Percentiles rank a stretch among this genome's conserved stretches.
phyloP scores from a whole-genome alignment of 208 protist species.

The Trypanosoma avium region DNA sequence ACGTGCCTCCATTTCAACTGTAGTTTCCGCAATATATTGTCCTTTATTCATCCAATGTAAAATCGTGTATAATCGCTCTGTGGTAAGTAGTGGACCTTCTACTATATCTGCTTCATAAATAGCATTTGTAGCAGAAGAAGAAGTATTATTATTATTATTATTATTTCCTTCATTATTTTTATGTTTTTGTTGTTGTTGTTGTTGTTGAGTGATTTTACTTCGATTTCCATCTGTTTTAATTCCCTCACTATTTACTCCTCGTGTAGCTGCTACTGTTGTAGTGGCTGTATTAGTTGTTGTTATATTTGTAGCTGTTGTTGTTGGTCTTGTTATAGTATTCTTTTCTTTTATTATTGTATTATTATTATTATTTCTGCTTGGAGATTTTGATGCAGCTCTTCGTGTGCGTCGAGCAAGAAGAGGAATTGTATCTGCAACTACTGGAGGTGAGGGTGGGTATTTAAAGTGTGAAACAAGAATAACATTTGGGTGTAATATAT shows the following conservation, averaged over 20 bases:
- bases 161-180: not conserved
- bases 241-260: too few relatives aligned
- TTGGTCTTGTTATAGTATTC: not conserved
- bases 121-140: not conserved
- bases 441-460: slow-evolving; percentile 44
- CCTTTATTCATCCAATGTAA: slow-evolving; percentile 56
- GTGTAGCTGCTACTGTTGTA: too few relatives aligned
- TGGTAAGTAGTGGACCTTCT: slow-evolving; percentile 56
- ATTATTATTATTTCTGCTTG: not conserved
- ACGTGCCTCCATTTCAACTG: slow-evolving; percentile 58
- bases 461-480: slow-evolving; percentile 73
- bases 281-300: too few relatives aligned
- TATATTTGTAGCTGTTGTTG: not conserved
- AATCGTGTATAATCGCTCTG: slow-evolving; percentile 59
- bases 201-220: too few relatives aligned
- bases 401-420: slow-evolving; percentile 5
- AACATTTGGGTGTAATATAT: slow-evolving; percentile 63
- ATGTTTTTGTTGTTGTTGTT: not conserved
- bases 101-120: slow-evolving; percentile 44
- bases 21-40: slow-evolving; percentile 50
- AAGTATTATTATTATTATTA: not conserved
- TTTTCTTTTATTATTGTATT: not conserved
- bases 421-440: slow-evolving; percentile 19
- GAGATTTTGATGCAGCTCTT: not conserved
- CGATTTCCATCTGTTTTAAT: not conserved